These are phyloP conservation scores for Suillus spraguei DNA, from an alignment of 768 basidiomycete genomes.

Conservation along the genomic window DNA sequence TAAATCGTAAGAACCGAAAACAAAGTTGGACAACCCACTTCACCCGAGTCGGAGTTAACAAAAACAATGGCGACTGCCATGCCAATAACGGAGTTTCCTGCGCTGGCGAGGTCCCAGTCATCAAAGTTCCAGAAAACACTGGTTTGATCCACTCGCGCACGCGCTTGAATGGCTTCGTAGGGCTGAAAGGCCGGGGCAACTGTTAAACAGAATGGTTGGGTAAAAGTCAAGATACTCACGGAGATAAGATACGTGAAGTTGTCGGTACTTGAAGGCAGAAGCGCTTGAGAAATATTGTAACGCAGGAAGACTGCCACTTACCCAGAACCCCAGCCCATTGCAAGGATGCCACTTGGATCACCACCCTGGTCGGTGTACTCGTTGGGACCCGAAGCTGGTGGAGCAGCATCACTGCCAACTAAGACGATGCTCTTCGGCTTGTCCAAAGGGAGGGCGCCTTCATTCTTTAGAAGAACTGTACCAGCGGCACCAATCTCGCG, in stretches of 20 bases:
- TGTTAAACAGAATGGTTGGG: not conserved
- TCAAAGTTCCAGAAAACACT: slow-evolving; percentile 68
- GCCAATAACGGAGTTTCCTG: slow-evolving; percentile 47
- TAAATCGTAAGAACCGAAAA: not conserved
- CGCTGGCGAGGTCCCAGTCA: slow-evolving; percentile 62
- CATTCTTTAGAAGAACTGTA: slow-evolving; percentile 71
- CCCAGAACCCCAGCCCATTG: slow-evolving; percentile 94
- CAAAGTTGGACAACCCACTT: slow-evolving; percentile 37
- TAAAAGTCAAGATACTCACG: slow-evolving; percentile 39
- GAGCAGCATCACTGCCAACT: slow-evolving; percentile 67
- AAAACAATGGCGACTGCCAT: slow-evolving; percentile 79
- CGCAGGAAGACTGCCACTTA: slow-evolving; percentile 20
- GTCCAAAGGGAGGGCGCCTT: slow-evolving; percentile 57
- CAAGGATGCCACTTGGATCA: slow-evolving; percentile 66
- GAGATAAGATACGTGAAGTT: slow-evolving; percentile 81
- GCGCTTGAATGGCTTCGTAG: slow-evolving; percentile 75
- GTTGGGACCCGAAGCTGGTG: slow-evolving; percentile 69
- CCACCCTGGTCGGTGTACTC: slow-evolving; percentile 65
- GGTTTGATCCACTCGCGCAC: slow-evolving; percentile 68
- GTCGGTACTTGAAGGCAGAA: slow-evolving; percentile 47
- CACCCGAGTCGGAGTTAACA: slow-evolving; percentile 82
- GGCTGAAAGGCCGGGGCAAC: slow-evolving; percentile 44
- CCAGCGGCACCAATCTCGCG: slow-evolving; percentile 67
- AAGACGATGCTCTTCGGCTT: slow-evolving; percentile 61
- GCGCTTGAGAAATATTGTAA: slow-evolving; percentile 35